Percentiles rank a stretch among this genome's conserved stretches.
These are phyloP conservation scores for Erysimum pusillum DNA, from an alignment of 441 rosid species.

Conservation along the genomic window DNA sequence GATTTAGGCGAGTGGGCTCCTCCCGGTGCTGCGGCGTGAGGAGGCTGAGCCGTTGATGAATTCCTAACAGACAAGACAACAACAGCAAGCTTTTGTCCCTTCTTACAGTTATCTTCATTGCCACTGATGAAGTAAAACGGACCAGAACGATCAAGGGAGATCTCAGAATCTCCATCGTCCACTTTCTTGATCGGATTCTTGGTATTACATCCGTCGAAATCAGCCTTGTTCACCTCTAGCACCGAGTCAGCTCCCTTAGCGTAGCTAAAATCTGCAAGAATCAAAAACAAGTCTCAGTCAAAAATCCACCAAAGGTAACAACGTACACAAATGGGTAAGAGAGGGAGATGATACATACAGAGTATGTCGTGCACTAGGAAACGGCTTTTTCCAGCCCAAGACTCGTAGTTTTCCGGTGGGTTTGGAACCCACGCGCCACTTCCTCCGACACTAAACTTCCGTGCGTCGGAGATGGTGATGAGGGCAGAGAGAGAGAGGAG, in stretches of 20 bases:
- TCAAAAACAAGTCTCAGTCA: neutral
- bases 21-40: slow-evolving; percentile 33
- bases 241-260: slow-evolving; percentile 77
- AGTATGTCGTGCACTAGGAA: slow-evolving; percentile 71
- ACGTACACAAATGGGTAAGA: neutral
- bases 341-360: slow-evolving; percentile 47
- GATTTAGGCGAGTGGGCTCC: slow-evolving; percentile 32
- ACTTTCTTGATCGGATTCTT: slow-evolving; percentile 55
- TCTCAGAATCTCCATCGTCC: slow-evolving; percentile 61
- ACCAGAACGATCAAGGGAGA: slow-evolving; percentile 63
- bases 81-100: slow-evolving; percentile 66
- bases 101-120: slow-evolving; percentile 55
- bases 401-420: slow-evolving; percentile 60
- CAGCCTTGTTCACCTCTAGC: slow-evolving; percentile 63
- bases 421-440: slow-evolving; percentile 71
- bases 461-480: slow-evolving; percentile 33
- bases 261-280: slow-evolving; percentile 63
- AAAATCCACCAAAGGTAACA: neutral
- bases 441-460: slow-evolving; percentile 64
- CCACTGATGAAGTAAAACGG: slow-evolving; percentile 82
- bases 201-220: slow-evolving; percentile 62
- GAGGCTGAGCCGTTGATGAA: slow-evolving; percentile 40
- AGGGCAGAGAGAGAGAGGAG: slow-evolving; percentile 32
- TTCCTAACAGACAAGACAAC: slow-evolving; percentile 55
- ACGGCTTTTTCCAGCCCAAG: slow-evolving; percentile 67